Base-by-base conservation (phyloP, 352 stramenopile genomes). In the Aphanomyces invadans region DNA sequence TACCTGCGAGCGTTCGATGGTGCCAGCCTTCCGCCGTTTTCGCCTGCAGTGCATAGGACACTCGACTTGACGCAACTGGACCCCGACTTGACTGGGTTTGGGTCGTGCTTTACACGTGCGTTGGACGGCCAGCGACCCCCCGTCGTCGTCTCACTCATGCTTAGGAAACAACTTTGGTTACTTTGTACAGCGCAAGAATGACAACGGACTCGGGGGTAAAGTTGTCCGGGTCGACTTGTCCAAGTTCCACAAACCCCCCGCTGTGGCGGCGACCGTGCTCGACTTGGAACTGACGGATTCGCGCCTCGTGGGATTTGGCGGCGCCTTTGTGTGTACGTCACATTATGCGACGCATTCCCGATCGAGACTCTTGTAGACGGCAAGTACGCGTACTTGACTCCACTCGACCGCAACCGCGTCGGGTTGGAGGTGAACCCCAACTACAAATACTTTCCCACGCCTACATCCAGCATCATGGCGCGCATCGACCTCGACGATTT, bases 391-490 rank as follows among this genome's bases (percentile, higher is more conserved):
- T 92, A 86, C 42, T 61, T 92, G 1, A 74, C 89, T 11, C 80
- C 80, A 1, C 80, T 83, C 17, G 69, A 70, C 7, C 71, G 80
- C 11, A 75, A 81, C 11, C 64, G 76, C 3, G 52, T 70, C 26
- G 72, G 63, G 1, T 74, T 89, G 19, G 79, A 90, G 53, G 63
- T 74, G n/a, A 81, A 80, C 0, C 74, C 66, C 29, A 90, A 87
- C 46, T 51, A 90, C 32, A 78, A 81, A 42, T 80, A 92, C 64
- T 90, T 92, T 46, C 79, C 81, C 3, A 80, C 81, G 15, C 72
- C 75, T 0, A 87, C 78, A 61, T 89, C 83, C 1, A 83, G 83
- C 2, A 44, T 86, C 25, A 61, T 90, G 19, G 78, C 87, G 9
- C 76, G 77, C 46, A 60, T 90, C 2, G 71, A 90, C 11, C 67